A percentile compares a stretch with the other conserved stretches of the same genome.
Conservation (phyloP, 2,329 filamentous ascomycete species). For the Parasarocladium wereldwijsianum region DNA sequence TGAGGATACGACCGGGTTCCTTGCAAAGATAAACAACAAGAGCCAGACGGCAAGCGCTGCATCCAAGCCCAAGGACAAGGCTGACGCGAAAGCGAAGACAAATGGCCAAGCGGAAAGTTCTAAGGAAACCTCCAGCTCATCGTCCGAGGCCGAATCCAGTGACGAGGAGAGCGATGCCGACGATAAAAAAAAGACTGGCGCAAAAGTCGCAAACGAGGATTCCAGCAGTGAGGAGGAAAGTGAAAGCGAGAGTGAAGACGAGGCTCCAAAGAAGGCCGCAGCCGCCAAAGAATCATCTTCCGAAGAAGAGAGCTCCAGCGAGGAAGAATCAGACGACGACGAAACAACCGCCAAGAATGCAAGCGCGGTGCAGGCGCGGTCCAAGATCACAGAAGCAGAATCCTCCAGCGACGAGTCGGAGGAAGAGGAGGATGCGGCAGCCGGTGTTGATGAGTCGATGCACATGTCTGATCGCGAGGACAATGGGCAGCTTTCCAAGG, state of each 20-base stretch:
- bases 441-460: constrained; percentile 22
- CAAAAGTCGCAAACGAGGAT: too few species aligned
- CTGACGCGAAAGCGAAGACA: constrained; percentile 21
- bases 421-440: constrained; percentile 5
- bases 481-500: constrained; percentile 21
- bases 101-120: constrained; percentile 26
- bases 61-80: constrained; percentile 9
- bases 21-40: constrained; percentile 9
- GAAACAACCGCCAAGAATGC: not conserved
- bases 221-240: too few species aligned
- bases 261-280: not conserved
- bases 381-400: too few species aligned
- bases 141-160: too few species aligned
- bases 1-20: constrained; percentile 13
- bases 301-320: constrained; percentile 5
- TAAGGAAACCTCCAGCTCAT: constrained; percentile 18
- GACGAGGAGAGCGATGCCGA: constrained; percentile 7
- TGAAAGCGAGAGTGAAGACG: constrained; percentile 6
- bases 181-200: constrained; percentile 7
- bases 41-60: constrained; percentile 5
- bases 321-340: constrained; percentile 2
- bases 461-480: constrained; percentile 19
- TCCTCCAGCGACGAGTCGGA: too few species aligned
- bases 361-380: too few species aligned
- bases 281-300: constrained; percentile 2